Base-by-base conservation (phyloP, 176 grass and related monocot genomes). In the Raddia guianensis region DNA sequence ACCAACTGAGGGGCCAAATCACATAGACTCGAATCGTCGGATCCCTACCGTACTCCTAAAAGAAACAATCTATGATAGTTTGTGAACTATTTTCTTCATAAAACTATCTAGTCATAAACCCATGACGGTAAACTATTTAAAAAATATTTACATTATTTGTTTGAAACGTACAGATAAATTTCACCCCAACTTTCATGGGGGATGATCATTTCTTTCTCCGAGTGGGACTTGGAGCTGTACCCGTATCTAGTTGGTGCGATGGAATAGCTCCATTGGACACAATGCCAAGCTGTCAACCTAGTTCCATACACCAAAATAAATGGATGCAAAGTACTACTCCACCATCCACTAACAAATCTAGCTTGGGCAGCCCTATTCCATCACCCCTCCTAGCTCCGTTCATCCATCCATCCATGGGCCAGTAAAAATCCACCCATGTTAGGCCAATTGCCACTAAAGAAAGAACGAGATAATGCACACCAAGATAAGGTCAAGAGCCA, bases 271-370 rank as follows among this genome's bases (percentile, higher is more conserved):
- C 18, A 46, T 45, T 3, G 8, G 16, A 27, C 27, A 27, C 11
- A 19, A 6, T 68, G 66, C 20, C 44, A 72, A 72, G 48, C 34
- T 72, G 66, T 48, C 44, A 72, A 72, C 69, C 34, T 72, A 9
- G 69, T 27, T 72, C 21, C 51, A 5, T 0, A 35, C 1, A 5
- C 3, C 34, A 34, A 3, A 51, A 51, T 62, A 71, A 72, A 76
- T 46, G 9, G 33, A 63, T 47, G 19, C 35, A 14, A 4, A 32
- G 69, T 72, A 52, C 69, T 4, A 34, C 9, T 3, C 37, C 37
- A 40, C 37, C 37, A 5, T 40, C 4, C 2, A 40, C 37, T 49
- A 47, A 21, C 43, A 69, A 2, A 8, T 70, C 12, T 44, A 32
- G 53, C 27, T 68, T 68, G 52, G n/a, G 18, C 11, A 16, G 55